Percentiles rank a stretch among this genome's conserved stretches.
Conservation (phyloP, 345 rosid genomes). For the Linum tenue region DNA sequence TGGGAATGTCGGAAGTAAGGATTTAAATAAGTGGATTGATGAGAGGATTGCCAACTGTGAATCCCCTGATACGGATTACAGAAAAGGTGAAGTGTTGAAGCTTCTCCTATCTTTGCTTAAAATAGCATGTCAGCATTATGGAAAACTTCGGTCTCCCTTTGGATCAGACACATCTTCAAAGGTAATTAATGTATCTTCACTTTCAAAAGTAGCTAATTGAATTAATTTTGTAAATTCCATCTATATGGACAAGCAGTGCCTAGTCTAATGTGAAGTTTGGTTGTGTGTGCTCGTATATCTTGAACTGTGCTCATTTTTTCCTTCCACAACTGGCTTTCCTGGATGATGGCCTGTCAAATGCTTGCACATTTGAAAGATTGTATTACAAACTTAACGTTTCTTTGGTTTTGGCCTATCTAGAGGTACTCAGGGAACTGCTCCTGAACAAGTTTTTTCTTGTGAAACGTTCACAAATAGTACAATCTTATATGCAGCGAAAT, state of each 20-base stretch:
- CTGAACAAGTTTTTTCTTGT: not conserved
- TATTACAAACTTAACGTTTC: too few species aligned
- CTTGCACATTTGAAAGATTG: too few species aligned
- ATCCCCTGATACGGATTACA: slow-evolving; percentile 43
- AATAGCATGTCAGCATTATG: slow-evolving; percentile 88
- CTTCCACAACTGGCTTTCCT: too few species aligned
- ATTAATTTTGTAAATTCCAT: too few species aligned
- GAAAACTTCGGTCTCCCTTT: slow-evolving; percentile 91
- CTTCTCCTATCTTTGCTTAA: slow-evolving; percentile 81
- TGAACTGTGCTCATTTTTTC: too few species aligned
- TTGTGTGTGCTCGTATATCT: too few species aligned
- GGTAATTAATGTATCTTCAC: slow-evolving; percentile 30
- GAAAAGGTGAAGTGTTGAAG: slow-evolving; percentile 49
- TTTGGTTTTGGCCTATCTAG: too few species aligned
- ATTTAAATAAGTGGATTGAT: slow-evolving; percentile 90
- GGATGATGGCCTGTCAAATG: too few species aligned
- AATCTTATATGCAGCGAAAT: not conserved
- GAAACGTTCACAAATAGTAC: not conserved
- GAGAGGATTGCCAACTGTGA: slow-evolving; percentile 64
- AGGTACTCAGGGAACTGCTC: too few species aligned
- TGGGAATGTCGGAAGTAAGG: slow-evolving; percentile 82
- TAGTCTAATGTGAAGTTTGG: too few species aligned
- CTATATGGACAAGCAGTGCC: too few species aligned
- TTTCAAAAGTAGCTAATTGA: not conserved
- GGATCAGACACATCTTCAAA: slow-evolving; percentile 51